Percentiles rank a stretch among this genome's conserved stretches.
Conservation (phyloP, 108 stramenopile species). For the Schizochytrium sp. region DNA sequence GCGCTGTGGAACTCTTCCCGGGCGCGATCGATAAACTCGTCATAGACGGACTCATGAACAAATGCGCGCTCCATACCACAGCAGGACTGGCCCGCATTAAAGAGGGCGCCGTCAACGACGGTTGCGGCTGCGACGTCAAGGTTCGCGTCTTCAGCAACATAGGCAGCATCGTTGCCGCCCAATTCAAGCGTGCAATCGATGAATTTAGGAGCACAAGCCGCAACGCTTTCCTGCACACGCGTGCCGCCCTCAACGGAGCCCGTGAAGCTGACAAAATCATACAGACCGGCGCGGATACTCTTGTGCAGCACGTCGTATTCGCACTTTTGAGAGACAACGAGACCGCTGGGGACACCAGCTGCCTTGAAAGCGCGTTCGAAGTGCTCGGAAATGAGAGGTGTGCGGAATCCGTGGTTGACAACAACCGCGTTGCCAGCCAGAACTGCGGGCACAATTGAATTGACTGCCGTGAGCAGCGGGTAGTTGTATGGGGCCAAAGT, state of each 20-base stretch:
- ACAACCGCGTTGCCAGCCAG: constrained; percentile 11
- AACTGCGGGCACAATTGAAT: constrained; percentile 9
- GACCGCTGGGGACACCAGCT: neutral
- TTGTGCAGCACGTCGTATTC: neutral
- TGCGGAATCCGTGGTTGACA: constrained; percentile 13
- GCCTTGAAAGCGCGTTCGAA: neutral
- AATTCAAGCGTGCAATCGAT: constrained; percentile 19
- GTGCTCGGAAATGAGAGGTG: constrained; percentile 6
- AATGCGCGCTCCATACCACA: constrained; percentile 14
- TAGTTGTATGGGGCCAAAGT: constrained; percentile 18
- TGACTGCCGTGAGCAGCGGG: constrained; percentile 16
- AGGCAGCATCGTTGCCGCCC: constrained; percentile 17
- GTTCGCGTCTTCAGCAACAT: constrained; percentile 14
- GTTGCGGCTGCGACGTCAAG: neutral
- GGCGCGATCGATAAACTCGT: neutral
- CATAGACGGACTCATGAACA: neutral
- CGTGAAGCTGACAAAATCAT: constrained; percentile 16
- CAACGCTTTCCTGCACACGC: neutral
- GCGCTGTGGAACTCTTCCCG: neutral
- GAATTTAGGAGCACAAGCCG: neutral
- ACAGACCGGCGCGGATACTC: neutral
- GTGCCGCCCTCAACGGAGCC: constrained; percentile 10
- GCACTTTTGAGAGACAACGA: neutral
- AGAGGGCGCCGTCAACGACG: neutral
- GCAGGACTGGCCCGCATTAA: constrained; percentile 22